Percentiles rank a stretch among this genome's conserved stretches.
Evolutionary conservation across 2,329 filamentous ascomycete genomes (phyloP).

Genomic region (Verticillium nonalfalfae): DNA sequence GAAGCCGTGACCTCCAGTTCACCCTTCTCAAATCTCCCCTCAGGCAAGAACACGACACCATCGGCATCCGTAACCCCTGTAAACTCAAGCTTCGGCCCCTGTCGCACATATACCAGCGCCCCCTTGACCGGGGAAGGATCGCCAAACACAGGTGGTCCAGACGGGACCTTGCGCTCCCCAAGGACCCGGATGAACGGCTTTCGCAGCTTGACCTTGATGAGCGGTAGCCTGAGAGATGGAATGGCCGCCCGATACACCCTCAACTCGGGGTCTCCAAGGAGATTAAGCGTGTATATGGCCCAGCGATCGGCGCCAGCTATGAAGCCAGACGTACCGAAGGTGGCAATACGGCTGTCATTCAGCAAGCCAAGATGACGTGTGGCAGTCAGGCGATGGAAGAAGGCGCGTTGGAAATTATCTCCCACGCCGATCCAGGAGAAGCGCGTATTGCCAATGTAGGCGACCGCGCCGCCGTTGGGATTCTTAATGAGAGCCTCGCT

Average conservation of each 20-base stretch:
- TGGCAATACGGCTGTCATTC: background rate
- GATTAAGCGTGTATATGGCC: background rate
- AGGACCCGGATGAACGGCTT: background rate
- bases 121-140: background rate
- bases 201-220: background rate
- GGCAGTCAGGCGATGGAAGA: background rate
- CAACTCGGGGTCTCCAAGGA: background rate
- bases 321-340: background rate
- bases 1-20: background rate
- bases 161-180: background rate
- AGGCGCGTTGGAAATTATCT: background rate
- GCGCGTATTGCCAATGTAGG: background rate
- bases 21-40: background rate
- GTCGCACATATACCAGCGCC: background rate
- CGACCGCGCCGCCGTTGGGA: background rate
- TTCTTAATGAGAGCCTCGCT: background rate
- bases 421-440: background rate
- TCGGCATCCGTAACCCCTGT: background rate
- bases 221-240: background rate
- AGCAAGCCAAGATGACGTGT: background rate
- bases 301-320: background rate
- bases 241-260: background rate
- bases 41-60: background rate
- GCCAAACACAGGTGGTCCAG: background rate
- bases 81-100: background rate